phyloP scores from a whole-genome alignment of 768 basidiomycete species.

The Asterophora lycoperdoides region DNA sequence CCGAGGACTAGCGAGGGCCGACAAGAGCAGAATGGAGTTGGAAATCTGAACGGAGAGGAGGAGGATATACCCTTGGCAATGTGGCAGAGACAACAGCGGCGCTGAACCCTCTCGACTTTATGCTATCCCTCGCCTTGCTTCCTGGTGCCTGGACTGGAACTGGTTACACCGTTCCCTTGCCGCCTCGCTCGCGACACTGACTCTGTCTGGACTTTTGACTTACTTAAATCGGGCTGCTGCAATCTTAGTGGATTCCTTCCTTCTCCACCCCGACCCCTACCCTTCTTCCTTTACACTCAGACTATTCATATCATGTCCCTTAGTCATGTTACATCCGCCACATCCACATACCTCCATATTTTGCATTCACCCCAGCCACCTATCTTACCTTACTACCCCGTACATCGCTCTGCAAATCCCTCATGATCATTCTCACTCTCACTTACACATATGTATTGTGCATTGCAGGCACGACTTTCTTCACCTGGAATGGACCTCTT shows the following conservation, averaged over 20 bases:
- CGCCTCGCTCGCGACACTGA: slow-evolving; percentile 9
- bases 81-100: slow-evolving; percentile 72
- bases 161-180: slow-evolving; percentile 9
- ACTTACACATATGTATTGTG: slow-evolving; percentile 17
- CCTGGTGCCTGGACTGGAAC: slow-evolving; percentile 7
- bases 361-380: neutral
- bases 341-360: neutral
- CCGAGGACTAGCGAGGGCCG: slow-evolving; percentile 40
- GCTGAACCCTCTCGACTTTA: slow-evolving; percentile 28
- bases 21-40: slow-evolving; percentile 18
- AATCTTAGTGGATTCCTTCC: slow-evolving; percentile 18
- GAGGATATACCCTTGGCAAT: slow-evolving; percentile 79
- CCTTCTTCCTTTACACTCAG: slow-evolving; percentile 4
- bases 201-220: slow-evolving; percentile 6
- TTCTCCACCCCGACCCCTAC: no score
- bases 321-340: slow-evolving; percentile 4
- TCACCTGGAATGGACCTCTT: slow-evolving; percentile 14
- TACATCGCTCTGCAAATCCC: slow-evolving; percentile 9
- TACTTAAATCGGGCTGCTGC: slow-evolving; percentile 20
- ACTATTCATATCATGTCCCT: slow-evolving; percentile 2
- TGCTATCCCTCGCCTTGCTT: slow-evolving; percentile 3
- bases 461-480: slow-evolving; percentile 9
- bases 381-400: slow-evolving; percentile 7
- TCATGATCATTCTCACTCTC: slow-evolving; percentile 7
- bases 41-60: slow-evolving; percentile 45